phyloP scores from a whole-genome alignment of 805 yeast species.

The Ogataea paradorogensis region DNA sequence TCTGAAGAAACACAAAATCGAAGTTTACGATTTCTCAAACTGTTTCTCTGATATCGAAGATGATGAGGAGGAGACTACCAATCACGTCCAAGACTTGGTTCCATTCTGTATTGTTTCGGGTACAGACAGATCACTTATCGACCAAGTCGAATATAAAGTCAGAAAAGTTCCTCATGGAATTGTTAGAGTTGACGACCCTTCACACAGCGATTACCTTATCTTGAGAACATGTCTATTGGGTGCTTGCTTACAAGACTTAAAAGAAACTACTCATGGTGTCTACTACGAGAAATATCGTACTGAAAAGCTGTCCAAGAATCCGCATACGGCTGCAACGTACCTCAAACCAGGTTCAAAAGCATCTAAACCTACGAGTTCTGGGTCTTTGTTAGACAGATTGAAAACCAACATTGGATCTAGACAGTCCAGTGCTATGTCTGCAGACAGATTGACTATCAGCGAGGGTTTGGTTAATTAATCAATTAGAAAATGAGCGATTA shows the following conservation, averaged over 20 bases:
- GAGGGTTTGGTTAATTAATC: constrained; percentile 18
- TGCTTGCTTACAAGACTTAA: constrained; percentile 76
- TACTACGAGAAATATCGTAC: constrained; percentile 79
- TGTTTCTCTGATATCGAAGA: constrained; percentile 30
- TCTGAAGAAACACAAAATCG: constrained; percentile 22
- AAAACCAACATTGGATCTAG: constrained; percentile 23
- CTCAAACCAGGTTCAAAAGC: constrained; percentile 14
- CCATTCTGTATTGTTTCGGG: constrained; percentile 95
- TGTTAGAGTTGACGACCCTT: constrained; percentile 78
- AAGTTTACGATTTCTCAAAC: constrained; percentile 31
- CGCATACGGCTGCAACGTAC: constrained; percentile 8
- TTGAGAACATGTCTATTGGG: constrained; percentile 74
- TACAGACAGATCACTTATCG: constrained; percentile 61
- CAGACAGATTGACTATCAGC: constrained; percentile 16
- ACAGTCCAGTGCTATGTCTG: constrained; percentile 22
- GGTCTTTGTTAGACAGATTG: constrained; percentile 22
- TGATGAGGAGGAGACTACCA: constrained; percentile 19
- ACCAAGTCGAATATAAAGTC: constrained; percentile 72
- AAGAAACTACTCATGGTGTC: constrained; percentile 68
- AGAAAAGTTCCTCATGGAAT: constrained; percentile 85
- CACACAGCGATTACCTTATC: constrained; percentile 74
- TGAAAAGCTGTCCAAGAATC: constrained; percentile 31
- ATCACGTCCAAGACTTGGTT: constrained; percentile 33
- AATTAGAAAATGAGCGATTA: not conserved
- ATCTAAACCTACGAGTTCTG: constrained; percentile 21